Percentiles rank a stretch among this genome's conserved stretches.
Conservation (phyloP, 345 rosid species). For the Arabidopsis arenosa region DNA sequence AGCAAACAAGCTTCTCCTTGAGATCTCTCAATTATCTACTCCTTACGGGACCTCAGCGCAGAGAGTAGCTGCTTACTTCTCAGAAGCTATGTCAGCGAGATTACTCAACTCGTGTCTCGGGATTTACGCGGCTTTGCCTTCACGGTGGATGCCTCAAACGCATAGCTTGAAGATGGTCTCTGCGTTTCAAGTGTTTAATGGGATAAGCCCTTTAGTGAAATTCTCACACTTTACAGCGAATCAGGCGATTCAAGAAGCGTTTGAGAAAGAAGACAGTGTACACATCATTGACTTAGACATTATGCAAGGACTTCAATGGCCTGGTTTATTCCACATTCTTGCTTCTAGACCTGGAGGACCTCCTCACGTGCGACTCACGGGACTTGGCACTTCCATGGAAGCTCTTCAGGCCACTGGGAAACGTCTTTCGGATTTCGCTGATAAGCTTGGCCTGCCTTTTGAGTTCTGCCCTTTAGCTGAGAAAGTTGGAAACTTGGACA, state of each 20-base stretch:
- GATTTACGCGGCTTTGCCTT: slow-evolving; percentile 75
- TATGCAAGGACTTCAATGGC: slow-evolving; percentile 99
- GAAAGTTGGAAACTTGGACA: slow-evolving; percentile 84
- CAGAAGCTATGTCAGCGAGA: slow-evolving; percentile 96
- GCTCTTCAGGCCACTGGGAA: slow-evolving; percentile 94
- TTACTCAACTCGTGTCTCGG: slow-evolving; percentile 87
- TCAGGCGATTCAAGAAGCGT: slow-evolving; percentile 97
- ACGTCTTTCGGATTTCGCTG: slow-evolving; percentile 87
- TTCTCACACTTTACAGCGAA: slow-evolving; percentile 99
- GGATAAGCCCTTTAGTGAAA: slow-evolving; percentile 93
- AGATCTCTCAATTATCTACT: slow-evolving; percentile 87
- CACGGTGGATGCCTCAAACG: slow-evolving; percentile 63
- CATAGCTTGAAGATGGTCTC: slow-evolving; percentile 82
- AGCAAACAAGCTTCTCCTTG: slow-evolving; percentile 88
- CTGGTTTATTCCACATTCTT: slow-evolving; percentile 90
- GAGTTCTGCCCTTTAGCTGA: slow-evolving; percentile 89
- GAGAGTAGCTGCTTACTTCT: slow-evolving; percentile 97
- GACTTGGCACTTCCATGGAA: slow-evolving; percentile 87
- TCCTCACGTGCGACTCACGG: slow-evolving; percentile 92
- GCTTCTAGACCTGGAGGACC: slow-evolving; percentile 96
- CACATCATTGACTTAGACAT: slow-evolving; percentile 96
- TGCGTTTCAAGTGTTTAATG: slow-evolving; percentile 98
- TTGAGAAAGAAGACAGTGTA: slow-evolving; percentile 90
- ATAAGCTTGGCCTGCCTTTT: slow-evolving; percentile 83
- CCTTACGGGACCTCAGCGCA: slow-evolving; percentile 97